A percentile compares a stretch with the other conserved stretches of the same genome.
These are phyloP conservation scores for Pichia sp. DNA, from an alignment of 1,139 yeast species.

Conservation along the genomic window DNA sequence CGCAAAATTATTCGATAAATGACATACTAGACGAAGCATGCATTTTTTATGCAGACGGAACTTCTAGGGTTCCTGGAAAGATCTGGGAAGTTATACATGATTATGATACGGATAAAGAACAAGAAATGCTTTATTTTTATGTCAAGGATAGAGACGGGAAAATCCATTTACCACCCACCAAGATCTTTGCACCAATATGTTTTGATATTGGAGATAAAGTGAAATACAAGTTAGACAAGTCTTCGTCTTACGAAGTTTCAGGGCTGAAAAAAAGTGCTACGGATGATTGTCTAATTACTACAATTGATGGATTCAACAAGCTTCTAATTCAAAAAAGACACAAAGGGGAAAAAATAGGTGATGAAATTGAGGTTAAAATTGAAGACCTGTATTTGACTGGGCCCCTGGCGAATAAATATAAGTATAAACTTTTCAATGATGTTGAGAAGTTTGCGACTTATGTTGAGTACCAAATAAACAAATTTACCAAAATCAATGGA, in stretches of 20 bases:
- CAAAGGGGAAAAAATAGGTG: background rate
- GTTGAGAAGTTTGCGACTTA: conserved; percentile 12
- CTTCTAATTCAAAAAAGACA: conserved; percentile 28
- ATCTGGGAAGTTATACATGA: background rate
- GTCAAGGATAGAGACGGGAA: background rate
- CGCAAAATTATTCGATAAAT: background rate
- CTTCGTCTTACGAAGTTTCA: conserved; percentile 31
- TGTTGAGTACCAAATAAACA: conserved; percentile 7
- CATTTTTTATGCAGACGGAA: conserved; percentile 1
- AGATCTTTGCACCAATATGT: conserved; percentile 27
- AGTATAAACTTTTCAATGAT: conserved; percentile 18
- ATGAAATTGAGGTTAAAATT: conserved; percentile 8
- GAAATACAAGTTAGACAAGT: conserved; percentile 18
- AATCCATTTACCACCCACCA: conserved; percentile 2
- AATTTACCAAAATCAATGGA: background rate
- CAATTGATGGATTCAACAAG: conserved; percentile 48
- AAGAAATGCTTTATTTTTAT: no score
- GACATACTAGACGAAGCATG: conserved; percentile 4
- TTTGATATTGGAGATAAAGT: conserved; percentile 35
- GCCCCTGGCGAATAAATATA: conserved; percentile 4
- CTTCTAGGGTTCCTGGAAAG: conserved; percentile 2
- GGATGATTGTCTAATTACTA: background rate
- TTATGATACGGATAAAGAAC: background rate
- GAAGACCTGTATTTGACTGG: conserved; percentile 11
- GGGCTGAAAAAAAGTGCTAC: conserved; percentile 28